phyloP scores from a whole-genome alignment of 805 yeast genomes.

The Ogataea zsoltii region DNA sequence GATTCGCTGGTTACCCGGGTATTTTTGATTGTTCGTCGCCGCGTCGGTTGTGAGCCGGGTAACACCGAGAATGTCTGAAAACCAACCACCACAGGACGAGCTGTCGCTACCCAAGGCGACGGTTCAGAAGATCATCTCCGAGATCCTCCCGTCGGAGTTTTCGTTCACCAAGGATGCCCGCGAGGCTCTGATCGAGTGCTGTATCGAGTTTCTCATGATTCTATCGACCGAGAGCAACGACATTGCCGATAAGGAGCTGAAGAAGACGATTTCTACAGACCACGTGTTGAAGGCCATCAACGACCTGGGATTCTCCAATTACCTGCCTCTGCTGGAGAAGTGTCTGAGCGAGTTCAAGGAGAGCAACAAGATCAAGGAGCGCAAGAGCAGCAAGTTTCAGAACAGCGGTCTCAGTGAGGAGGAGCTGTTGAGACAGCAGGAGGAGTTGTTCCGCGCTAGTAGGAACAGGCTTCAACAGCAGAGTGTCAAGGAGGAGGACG shows the following conservation, averaged over 20 bases:
- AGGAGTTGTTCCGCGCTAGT: conserved; percentile 73
- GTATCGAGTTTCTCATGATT: conserved; percentile 94
- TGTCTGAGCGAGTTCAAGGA: conserved; percentile 87
- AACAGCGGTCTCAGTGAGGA: conserved; percentile 91
- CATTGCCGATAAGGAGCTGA: conserved; percentile 93
- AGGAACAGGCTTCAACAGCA: conserved; percentile 36
- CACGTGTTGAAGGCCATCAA: conserved; percentile 89
- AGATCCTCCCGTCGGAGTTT: conserved; percentile 84
- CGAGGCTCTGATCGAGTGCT: conserved; percentile 93
- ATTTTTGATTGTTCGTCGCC: background rate
- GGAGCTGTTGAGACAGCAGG: conserved; percentile 88
- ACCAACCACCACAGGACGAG: conserved; percentile 32
- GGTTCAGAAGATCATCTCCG: conserved; percentile 90
- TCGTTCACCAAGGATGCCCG: conserved; percentile 91
- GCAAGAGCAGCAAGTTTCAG: conserved; percentile 89
- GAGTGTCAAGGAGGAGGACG: conserved; percentile 21
- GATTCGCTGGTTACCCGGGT: conserved; percentile 2
- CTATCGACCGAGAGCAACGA: conserved; percentile 91
- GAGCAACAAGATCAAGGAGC: conserved; percentile 81
- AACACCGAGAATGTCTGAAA: conserved; percentile 22
- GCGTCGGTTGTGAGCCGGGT: conserved; percentile 4
- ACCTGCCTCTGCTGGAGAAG: conserved; percentile 77
- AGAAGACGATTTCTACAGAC: conserved; percentile 95
- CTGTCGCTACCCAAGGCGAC: conserved; percentile 63
- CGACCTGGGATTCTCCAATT: conserved; percentile 84